phyloP scores from a whole-genome alignment of 2,329 filamentous ascomycete species.

The Diaporthe aspalathi region DNA sequence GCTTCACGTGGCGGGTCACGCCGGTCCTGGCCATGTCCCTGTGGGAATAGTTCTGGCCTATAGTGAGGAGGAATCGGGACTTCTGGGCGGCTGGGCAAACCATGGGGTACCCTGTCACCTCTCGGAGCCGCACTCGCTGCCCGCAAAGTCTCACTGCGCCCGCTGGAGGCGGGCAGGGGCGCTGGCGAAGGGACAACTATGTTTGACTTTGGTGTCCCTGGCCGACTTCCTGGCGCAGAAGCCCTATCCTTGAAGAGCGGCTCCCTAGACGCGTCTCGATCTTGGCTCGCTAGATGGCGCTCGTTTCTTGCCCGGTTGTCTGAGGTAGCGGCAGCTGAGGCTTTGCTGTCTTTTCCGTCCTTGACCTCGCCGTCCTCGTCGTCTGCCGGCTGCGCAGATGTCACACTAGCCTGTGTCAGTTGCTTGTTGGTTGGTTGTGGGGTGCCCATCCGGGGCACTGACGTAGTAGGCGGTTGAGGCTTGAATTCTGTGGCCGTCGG shows the following conservation, averaged over 20 bases:
- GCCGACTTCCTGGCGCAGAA: conserved; percentile 45
- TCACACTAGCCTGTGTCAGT: conserved; percentile 44
- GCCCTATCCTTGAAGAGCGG: conserved; percentile 47
- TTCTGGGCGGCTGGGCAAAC: conserved; percentile 69
- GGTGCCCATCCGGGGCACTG: conserved; percentile 40
- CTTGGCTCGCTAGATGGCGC: conserved; percentile 39
- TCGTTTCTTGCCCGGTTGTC: conserved; percentile 33
- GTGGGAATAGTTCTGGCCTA: conserved; percentile 58
- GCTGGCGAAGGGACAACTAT: conserved; percentile 17
- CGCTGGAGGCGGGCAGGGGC: conserved; percentile 3
- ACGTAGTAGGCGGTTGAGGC: conserved; percentile 55
- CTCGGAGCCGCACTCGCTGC: conserved; percentile 47
- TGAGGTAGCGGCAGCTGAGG: conserved; percentile 43
- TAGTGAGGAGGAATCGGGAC: conserved; percentile 64
- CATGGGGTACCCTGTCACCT: conserved; percentile 36
- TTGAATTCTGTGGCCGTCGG: conserved; percentile 74
- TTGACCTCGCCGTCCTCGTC: conserved; percentile 81
- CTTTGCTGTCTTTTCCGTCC: conserved; percentile 60
- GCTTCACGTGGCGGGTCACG: conserved; percentile 46
- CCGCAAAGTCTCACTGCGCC: conserved; percentile 34
- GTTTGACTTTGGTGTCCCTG: conserved; percentile 35
- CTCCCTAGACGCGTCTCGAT: conserved; percentile 43
- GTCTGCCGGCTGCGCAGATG: conserved; percentile 52
- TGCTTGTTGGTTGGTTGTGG: conserved; percentile 40
- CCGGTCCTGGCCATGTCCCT: conserved; percentile 49